Conservation (phyloP, 139 green algal genomes). For the Chlorella sp. region DNA sequence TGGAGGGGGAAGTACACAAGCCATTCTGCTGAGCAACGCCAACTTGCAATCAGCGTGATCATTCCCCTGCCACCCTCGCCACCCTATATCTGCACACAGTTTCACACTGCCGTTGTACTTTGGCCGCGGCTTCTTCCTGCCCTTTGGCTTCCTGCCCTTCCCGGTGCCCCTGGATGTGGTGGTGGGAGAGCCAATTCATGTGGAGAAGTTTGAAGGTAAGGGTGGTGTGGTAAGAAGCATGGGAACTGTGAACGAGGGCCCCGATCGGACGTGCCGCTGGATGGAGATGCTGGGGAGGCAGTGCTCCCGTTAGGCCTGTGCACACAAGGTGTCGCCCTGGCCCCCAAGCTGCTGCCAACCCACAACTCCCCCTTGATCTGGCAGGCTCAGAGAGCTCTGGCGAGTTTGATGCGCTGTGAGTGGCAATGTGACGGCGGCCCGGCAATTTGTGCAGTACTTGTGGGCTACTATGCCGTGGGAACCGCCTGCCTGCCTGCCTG, state of each 20-base stretch:
- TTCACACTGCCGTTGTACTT: constrained; percentile 63
- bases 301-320: too few relatives aligned
- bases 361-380: not conserved
- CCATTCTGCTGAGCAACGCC: too few relatives aligned
- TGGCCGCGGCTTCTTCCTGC: constrained; percentile 59
- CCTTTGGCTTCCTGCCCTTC: constrained; percentile 61
- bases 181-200: not conserved
- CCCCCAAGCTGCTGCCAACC: too few relatives aligned
- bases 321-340: too few relatives aligned
- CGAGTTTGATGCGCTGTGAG: constrained; percentile 34
- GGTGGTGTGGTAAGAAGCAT: not conserved
- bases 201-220: constrained; percentile 35
- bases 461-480: too few relatives aligned
- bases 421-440: too few relatives aligned
- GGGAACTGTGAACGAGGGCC: too few relatives aligned
- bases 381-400: constrained; percentile 19
- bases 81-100: not conserved
- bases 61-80: not conserved
- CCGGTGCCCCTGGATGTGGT: constrained; percentile 39
- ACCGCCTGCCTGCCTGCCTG: too few relatives aligned
- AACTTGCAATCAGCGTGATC: too few relatives aligned
- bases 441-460: too few relatives aligned
- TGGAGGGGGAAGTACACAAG: too few relatives aligned
- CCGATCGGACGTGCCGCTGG: not conserved
- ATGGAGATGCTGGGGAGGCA: too few relatives aligned